These are phyloP conservation scores for Pyracantha coccinea DNA, from an alignment of 331 rosid genomes.

Conservation along the genomic window DNA sequence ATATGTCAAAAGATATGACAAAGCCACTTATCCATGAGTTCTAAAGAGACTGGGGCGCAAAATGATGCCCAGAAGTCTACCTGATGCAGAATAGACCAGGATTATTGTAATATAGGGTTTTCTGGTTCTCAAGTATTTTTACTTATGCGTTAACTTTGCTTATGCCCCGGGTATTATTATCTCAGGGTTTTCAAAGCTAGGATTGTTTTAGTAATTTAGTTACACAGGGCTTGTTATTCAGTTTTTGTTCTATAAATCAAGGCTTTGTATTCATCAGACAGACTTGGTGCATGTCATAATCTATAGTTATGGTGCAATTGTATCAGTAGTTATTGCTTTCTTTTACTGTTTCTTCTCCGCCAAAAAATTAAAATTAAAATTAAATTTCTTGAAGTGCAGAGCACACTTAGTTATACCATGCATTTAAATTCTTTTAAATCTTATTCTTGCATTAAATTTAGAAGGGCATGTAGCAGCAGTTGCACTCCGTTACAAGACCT, in stretches of 20 bases:
- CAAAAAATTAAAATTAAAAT: neutral
- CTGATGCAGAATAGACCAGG: neutral
- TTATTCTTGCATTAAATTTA: neutral
- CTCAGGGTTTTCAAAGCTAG: neutral
- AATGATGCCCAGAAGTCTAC: neutral
- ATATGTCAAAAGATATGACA: neutral
- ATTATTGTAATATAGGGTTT: neutral
- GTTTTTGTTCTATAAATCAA: neutral
- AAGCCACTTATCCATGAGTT: neutral
- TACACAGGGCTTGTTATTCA: neutral
- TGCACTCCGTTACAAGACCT: too few species aligned
- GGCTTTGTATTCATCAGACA: neutral
- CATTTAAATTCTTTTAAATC: neutral
- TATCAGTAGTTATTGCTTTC: neutral
- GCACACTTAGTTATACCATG: neutral
- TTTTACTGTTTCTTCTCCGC: neutral
- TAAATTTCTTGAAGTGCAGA: neutral
- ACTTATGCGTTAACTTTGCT: neutral
- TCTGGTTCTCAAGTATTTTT: neutral
- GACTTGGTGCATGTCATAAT: neutral
- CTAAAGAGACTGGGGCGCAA: neutral
- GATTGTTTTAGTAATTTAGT: neutral
- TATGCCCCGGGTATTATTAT: neutral
- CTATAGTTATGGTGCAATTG: neutral
- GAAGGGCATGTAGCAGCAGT: neutral